Evolutionary conservation across 108 stramenopile species (phyloP), one percentile per base, ranked within the genome.

Genomic region (Cyclostephanos invisitatus): DNA sequence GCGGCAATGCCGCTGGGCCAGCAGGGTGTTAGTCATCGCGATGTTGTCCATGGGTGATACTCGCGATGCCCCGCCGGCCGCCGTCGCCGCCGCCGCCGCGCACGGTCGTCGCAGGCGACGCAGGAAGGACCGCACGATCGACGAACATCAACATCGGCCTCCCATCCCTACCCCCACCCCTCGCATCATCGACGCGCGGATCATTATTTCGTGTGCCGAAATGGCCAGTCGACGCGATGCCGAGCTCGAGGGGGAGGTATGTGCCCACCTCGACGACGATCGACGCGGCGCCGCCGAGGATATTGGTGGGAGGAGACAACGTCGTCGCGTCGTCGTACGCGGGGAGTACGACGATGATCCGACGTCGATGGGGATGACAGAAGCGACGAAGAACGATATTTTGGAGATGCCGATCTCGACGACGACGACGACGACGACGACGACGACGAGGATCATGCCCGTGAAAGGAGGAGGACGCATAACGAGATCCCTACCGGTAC

Each of bases 401-500:
- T n/a, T n/a, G n/a, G n/a, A n/a, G n/a, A n/a, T n/a, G n/a, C n/a
- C n/a, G n/a, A n/a, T n/a, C n/a, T n/a, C n/a, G n/a, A n/a, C n/a
- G n/a, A n/a, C n/a, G n/a, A n/a, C n/a, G n/a, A 3, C 15, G 44
- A 46, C 15, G 14, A 46, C 44, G 14, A 46, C n/a, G 12, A 46
- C 14, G 44, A 14, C 44, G 44, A 46, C 15, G 44, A 15, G 14
- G 44, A 17, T n/a, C n/a, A 64, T 5, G 68, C 15, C 48, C n/a
- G n/a, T n/a, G n/a, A n/a, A n/a, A n/a, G 56, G 36, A n/a, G 8
- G 35, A n/a, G 40, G 40, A 46, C 27, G 38, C 15, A 70, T 70
- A 24, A 59, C 68, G 35, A 70, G 17, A n/a, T 62, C 70, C 4
- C 37, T 73, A 36, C 72, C 72, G 0, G 50, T 65, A 2, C 64